Percentiles rank a stretch among this genome's conserved stretches.
phyloP scores from a whole-genome alignment of 2,329 filamentous ascomycete species.

The Penicillium sp. region DNA sequence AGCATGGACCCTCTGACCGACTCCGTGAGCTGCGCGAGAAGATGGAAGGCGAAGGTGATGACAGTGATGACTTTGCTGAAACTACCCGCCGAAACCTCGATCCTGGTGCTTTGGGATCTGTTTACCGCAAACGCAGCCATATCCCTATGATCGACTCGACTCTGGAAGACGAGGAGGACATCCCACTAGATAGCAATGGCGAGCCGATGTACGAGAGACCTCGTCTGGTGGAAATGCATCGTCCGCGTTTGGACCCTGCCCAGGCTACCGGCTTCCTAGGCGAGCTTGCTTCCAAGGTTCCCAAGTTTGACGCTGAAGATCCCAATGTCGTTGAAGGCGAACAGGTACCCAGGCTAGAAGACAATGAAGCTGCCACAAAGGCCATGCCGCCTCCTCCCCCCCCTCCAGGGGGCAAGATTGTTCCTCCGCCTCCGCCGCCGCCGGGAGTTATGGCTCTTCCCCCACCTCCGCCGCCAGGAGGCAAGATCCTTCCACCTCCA shows the following conservation, averaged over 20 bases:
- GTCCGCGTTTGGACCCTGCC: conserved; percentile 63
- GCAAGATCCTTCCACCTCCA: conserved; percentile 30
- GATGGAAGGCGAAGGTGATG: conserved; percentile 72
- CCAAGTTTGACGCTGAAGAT: conserved; percentile 62
- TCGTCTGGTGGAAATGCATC: conserved; percentile 69
- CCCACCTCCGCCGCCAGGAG: conserved; percentile 15
- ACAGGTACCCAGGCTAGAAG: conserved; percentile 5
- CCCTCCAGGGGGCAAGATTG: conserved; percentile 9
- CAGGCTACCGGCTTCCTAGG: conserved; percentile 66
- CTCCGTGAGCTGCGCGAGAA: conserved; percentile 87
- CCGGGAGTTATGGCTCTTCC: conserved; percentile 38
- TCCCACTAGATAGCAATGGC: conserved; percentile 55
- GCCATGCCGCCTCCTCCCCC: conserved; percentile 20
- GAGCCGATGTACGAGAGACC: conserved; percentile 74
- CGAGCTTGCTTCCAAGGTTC: conserved; percentile 75
- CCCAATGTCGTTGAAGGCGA: conserved; percentile 14
- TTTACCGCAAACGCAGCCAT: conserved; percentile 58
- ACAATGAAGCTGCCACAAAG: conserved; percentile 13
- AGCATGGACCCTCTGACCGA: conserved; percentile 85
- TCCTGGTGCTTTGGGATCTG: conserved; percentile 71
- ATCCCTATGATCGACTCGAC: conserved; percentile 41
- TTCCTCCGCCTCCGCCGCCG: conserved; percentile 24
- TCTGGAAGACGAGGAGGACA: conserved; percentile 37
- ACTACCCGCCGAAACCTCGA: conserved; percentile 64
- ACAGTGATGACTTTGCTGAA: conserved; percentile 51